A percentile compares a stretch with the other conserved stretches of the same genome.
phyloP scores from a whole-genome alignment of 2,329 filamentous ascomycete genomes.

The Colletotrichum eremochloae region DNA sequence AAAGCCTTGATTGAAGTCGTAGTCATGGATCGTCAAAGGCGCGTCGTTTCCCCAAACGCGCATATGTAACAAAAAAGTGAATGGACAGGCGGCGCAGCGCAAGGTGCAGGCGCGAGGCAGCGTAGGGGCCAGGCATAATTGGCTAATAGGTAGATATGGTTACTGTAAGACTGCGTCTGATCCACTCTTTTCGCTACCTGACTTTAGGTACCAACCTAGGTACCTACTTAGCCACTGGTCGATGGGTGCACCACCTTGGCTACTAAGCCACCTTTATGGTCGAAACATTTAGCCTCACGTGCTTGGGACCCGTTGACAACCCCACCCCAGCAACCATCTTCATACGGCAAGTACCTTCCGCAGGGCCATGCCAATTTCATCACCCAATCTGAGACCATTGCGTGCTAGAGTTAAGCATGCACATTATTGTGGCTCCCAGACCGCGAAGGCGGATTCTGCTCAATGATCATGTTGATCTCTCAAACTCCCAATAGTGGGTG shows the following conservation, averaged over 20 bases:
- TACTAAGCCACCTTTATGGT: background rate
- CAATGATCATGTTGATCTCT: constrained; percentile 11
- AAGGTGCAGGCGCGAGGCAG: constrained; percentile 20
- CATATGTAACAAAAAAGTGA: constrained; percentile 18
- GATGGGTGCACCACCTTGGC: too few species aligned
- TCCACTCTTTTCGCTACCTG: background rate
- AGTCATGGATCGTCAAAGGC: constrained; percentile 12
- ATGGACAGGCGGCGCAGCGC: constrained; percentile 22
- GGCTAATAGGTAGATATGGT: background rate
- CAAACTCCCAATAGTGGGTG: constrained; percentile 15
- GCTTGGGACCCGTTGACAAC: background rate
- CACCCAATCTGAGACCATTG: background rate
- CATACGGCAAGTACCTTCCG: background rate
- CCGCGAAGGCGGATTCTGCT: background rate
- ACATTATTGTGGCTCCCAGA: background rate
- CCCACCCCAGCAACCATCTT: background rate
- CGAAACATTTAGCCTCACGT: background rate
- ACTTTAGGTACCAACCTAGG: background rate
- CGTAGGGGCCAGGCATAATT: background rate
- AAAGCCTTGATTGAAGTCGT: constrained; percentile 43
- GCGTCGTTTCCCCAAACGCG: constrained; percentile 29
- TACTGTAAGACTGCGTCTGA: background rate
- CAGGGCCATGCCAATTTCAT: background rate
- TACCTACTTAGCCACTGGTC: background rate
- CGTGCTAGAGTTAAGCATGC: background rate